These are phyloP conservation scores for Daedaleopsis nitida DNA, from an alignment of 768 basidiomycete species.

Conservation along the genomic window DNA sequence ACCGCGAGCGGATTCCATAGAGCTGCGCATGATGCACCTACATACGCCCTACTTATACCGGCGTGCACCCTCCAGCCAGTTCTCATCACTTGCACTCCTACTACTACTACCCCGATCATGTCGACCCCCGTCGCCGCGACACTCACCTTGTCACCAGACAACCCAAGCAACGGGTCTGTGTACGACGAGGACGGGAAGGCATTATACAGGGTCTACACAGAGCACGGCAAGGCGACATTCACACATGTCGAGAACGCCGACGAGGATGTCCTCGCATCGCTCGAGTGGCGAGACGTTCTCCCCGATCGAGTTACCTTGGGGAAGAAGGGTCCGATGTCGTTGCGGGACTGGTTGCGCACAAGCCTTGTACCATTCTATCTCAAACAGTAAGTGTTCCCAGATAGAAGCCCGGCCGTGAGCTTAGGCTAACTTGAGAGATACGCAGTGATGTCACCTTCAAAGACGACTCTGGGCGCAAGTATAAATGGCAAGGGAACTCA, in stretches of 20 bases:
- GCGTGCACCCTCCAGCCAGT: too few species aligned
- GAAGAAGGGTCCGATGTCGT: constrained; percentile 30
- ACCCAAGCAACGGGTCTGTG: constrained; percentile 45
- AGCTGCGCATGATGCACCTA: too few species aligned
- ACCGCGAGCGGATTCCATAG: too few species aligned
- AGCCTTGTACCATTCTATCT: constrained; percentile 39
- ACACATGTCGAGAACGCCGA: constrained; percentile 37
- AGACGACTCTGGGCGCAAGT: constrained; percentile 36
- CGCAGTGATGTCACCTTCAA: constrained; percentile 40
- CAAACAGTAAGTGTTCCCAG: constrained; percentile 34
- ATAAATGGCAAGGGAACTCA: constrained; percentile 45
- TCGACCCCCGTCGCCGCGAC: constrained; percentile 19
- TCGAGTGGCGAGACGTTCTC: constrained; percentile 41
- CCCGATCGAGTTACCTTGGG: constrained; percentile 43
- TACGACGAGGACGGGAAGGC: constrained; percentile 33
- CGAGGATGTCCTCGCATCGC: constrained; percentile 38
- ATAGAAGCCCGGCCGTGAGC: not conserved
- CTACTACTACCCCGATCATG: constrained; percentile 1
- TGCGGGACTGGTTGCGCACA: constrained; percentile 43
- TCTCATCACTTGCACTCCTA: too few species aligned
- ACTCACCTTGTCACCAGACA: constrained; percentile 41
- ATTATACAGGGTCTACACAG: constrained; percentile 40
- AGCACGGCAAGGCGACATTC: constrained; percentile 32
- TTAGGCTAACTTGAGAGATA: not conserved
- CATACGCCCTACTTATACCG: too few species aligned